These are phyloP conservation scores for Fusarium sp. DNA, from an alignment of 2,329 filamentous ascomycete species.

Conservation along the genomic window DNA sequence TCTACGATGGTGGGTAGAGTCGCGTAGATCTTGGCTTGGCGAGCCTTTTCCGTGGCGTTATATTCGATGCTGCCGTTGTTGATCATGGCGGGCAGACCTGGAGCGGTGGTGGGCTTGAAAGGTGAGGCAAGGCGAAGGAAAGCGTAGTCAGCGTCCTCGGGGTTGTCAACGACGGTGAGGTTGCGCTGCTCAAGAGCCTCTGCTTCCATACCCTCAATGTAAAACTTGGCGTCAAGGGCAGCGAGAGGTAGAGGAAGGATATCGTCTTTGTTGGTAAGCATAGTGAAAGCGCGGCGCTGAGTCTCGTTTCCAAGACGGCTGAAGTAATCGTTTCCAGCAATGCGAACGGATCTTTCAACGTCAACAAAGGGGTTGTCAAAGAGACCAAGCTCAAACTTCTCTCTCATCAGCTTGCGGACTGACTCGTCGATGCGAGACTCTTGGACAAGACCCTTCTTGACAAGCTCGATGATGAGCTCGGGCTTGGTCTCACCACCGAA, in stretches of 20 bases:
- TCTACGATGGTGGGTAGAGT: constrained; percentile 57
- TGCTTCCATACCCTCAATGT: constrained; percentile 35
- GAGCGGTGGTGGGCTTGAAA: constrained; percentile 49
- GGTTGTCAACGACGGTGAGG: constrained; percentile 50
- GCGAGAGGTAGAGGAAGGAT: constrained; percentile 36
- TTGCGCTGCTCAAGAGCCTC: constrained; percentile 34
- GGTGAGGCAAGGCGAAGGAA: constrained; percentile 55
- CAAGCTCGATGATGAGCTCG: constrained; percentile 61
- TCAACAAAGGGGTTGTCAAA: constrained; percentile 65
- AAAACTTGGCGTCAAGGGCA: constrained; percentile 34
- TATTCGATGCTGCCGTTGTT: constrained; percentile 57
- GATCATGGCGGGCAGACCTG: constrained; percentile 52
- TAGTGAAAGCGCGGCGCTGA: constrained; percentile 45
- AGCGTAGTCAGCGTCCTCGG: constrained; percentile 55
- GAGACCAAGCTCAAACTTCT: constrained; percentile 63
- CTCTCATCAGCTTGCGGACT: constrained; percentile 57
- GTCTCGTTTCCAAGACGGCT: constrained; percentile 42
- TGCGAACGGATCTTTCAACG: constrained; percentile 44
- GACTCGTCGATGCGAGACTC: constrained; percentile 60
- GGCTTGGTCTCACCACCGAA: constrained; percentile 61
- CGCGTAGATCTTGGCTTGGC: constrained; percentile 50
- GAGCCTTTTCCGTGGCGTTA: constrained; percentile 44
- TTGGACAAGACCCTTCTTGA: constrained; percentile 52
- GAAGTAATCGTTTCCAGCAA: constrained; percentile 60
- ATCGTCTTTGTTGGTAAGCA: constrained; percentile 43